A percentile compares a stretch with the other conserved stretches of the same genome.
Conservation (phyloP, 768 basidiomycete genomes). For the Mycena vulgaris region DNA sequence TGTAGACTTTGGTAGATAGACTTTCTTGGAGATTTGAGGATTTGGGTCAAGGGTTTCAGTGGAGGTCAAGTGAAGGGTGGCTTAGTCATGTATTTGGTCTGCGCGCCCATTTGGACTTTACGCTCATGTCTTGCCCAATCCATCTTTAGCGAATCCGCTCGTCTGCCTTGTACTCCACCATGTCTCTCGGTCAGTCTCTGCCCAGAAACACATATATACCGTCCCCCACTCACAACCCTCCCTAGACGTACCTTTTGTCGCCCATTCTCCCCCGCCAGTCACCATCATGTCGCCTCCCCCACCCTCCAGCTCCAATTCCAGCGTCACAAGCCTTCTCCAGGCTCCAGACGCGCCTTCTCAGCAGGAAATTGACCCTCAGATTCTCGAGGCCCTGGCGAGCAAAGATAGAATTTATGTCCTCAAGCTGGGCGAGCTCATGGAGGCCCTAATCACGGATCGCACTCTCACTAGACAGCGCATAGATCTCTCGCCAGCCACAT, state of each 20-base stretch:
- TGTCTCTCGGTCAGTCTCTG: slow-evolving; percentile 12
- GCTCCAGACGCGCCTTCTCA: slow-evolving; percentile 36
- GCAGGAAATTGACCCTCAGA: slow-evolving; percentile 80
- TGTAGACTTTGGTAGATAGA: neutral
- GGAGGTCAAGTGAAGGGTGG: neutral
- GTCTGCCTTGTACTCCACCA: slow-evolving; percentile 15
- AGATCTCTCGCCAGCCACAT: slow-evolving; percentile 78
- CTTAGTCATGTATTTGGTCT: slow-evolving; percentile 7
- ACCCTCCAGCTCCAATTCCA: slow-evolving; percentile 35
- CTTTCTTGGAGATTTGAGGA: neutral
- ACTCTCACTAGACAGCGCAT: slow-evolving; percentile 70
- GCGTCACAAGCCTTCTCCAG: slow-evolving; percentile 31
- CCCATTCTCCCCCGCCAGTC: slow-evolving; percentile 30
- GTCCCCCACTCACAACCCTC: neutral
- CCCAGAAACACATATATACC: neutral
- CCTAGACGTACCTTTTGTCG: slow-evolving; percentile 5
- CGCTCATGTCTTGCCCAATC: slow-evolving; percentile 27
- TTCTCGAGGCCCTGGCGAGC: slow-evolving; percentile 88
- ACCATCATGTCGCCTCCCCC: slow-evolving; percentile 38
- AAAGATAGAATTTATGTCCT: slow-evolving; percentile 92
- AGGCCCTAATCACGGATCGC: slow-evolving; percentile 81
- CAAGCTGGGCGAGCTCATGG: slow-evolving; percentile 91
- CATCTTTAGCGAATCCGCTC: slow-evolving; percentile 24
- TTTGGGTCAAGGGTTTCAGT: neutral
- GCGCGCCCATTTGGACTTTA: slow-evolving; percentile 14